Conservation (phyloP, 768 basidiomycete species). For the Boletus huronensis region DNA sequence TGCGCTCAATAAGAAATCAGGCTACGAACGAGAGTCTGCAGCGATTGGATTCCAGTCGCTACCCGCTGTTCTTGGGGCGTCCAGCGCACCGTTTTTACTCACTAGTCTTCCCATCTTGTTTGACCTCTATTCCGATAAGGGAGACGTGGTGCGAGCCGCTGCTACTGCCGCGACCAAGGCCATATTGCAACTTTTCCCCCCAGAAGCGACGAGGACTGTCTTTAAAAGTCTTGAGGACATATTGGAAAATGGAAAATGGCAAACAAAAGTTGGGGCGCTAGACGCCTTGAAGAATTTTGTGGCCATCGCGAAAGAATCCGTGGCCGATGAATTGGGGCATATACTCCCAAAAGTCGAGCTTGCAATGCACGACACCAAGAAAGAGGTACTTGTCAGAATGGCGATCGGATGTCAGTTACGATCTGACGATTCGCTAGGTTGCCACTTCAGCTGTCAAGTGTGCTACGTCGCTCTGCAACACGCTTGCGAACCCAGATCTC, state of each 20-base stretch:
- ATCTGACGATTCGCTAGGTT: slow-evolving; percentile 49
- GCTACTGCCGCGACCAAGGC: slow-evolving; percentile 79
- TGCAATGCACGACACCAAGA: slow-evolving; percentile 96
- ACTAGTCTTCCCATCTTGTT: slow-evolving; percentile 73
- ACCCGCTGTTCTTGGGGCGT: slow-evolving; percentile 62
- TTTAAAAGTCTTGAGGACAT: slow-evolving; percentile 70
- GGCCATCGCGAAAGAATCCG: slow-evolving; percentile 60
- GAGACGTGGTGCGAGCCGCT: slow-evolving; percentile 82
- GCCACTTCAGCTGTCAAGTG: slow-evolving; percentile 84
- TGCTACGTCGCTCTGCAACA: slow-evolving; percentile 83
- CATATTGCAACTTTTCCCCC: slow-evolving; percentile 79
- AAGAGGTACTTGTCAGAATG: slow-evolving; percentile 57
- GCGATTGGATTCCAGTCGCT: slow-evolving; percentile 79
- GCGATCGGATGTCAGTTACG: neutral
- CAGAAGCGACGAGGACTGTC: slow-evolving; percentile 70
- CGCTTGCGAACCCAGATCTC: slow-evolving; percentile 91
- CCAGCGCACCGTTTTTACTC: slow-evolving; percentile 71
- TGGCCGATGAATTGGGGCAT: slow-evolving; percentile 78
- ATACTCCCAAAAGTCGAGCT: slow-evolving; percentile 83
- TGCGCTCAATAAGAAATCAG: slow-evolving; percentile 82
- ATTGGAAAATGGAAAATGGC: slow-evolving; percentile 87
- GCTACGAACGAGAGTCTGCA: slow-evolving; percentile 84
- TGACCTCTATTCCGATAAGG: slow-evolving; percentile 90
- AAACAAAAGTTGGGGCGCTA: slow-evolving; percentile 87
- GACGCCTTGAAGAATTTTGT: slow-evolving; percentile 81